These are phyloP conservation scores for Didymella keratinophila DNA, from an alignment of 2,329 filamentous ascomycete species.

Conservation along the genomic window DNA sequence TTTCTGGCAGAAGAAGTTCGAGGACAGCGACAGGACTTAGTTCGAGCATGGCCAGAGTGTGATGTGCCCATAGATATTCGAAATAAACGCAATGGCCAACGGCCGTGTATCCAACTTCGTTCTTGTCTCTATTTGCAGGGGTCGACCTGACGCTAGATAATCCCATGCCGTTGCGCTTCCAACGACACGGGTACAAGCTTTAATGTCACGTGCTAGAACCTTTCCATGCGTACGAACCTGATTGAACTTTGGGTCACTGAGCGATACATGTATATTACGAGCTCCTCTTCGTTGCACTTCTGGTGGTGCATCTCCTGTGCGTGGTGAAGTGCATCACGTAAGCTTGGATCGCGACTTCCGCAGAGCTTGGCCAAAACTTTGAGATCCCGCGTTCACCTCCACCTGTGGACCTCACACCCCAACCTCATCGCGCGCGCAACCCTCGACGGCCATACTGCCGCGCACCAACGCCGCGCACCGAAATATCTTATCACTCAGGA, in stretches of 20 bases:
- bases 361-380: constrained; percentile 19
- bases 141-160: background rate
- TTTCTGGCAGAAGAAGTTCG: constrained; percentile 66
- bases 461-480: background rate
- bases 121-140: background rate
- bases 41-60: background rate
- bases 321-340: constrained; percentile 7
- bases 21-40: constrained; percentile 60
- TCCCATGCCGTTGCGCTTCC: background rate
- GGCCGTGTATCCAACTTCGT: background rate
- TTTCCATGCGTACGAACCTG: too few species aligned
- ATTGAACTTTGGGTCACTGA: background rate
- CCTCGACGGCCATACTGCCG: background rate
- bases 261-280: background rate
- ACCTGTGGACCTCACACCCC: constrained; percentile 1
- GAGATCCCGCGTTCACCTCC: constrained; percentile 8
- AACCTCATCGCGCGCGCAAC: constrained; percentile 14
- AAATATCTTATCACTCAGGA: too few species aligned
- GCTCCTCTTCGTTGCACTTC: background rate
- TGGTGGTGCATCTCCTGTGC: background rate
- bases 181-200: background rate
- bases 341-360: constrained; percentile 4
- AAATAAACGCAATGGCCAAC: background rate
- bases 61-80: background rate
- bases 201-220: background rate